Percentiles rank a stretch among this genome's conserved stretches.
Conservation (phyloP, 352 stramenopile species). For the Phytophthora quininea region DNA sequence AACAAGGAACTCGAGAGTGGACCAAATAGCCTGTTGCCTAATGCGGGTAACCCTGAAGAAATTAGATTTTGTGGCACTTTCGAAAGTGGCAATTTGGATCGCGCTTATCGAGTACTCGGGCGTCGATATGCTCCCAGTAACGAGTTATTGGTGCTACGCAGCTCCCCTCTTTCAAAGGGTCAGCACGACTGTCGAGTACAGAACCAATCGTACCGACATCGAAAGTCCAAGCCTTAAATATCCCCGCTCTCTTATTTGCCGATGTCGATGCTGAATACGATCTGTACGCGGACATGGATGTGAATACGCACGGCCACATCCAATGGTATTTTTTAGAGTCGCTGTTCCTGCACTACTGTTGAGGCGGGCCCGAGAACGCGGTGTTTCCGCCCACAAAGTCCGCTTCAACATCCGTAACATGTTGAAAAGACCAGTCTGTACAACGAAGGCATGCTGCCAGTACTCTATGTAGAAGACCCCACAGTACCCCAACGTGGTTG, state of each 20-base stretch:
- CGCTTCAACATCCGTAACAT: conserved; percentile 91
- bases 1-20: conserved; percentile 45
- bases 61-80: conserved; percentile 70
- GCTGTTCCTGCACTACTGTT: conserved; percentile 25
- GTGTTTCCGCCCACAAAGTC: conserved; percentile 38
- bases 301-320: conserved; percentile 79
- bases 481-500: conserved; percentile 50
- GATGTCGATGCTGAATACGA: conserved; percentile 75
- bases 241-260: conserved; percentile 62
- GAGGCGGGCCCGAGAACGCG: conserved; percentile 21
- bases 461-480: conserved; percentile 56
- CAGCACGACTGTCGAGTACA: conserved; percentile 6
- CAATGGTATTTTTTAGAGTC: conserved; percentile 92
- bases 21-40: conserved; percentile 3
- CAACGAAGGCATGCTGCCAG: conserved; percentile 88
- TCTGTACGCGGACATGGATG: conserved; percentile 73
- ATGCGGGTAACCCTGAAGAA: conserved; percentile 31
- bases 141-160: conserved; percentile 36
- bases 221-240: conserved; percentile 5
- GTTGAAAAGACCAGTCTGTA: conserved; percentile 88
- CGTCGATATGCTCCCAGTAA: conserved; percentile 58
- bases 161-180: conserved; percentile 3
- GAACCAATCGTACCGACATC: conserved; percentile 6
- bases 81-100: conserved; percentile 81
- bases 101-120: conserved; percentile 61